These are phyloP conservation scores for Conoideocrella luteorostrata DNA, from an alignment of 2,329 filamentous ascomycete genomes.

Conservation along the genomic window DNA sequence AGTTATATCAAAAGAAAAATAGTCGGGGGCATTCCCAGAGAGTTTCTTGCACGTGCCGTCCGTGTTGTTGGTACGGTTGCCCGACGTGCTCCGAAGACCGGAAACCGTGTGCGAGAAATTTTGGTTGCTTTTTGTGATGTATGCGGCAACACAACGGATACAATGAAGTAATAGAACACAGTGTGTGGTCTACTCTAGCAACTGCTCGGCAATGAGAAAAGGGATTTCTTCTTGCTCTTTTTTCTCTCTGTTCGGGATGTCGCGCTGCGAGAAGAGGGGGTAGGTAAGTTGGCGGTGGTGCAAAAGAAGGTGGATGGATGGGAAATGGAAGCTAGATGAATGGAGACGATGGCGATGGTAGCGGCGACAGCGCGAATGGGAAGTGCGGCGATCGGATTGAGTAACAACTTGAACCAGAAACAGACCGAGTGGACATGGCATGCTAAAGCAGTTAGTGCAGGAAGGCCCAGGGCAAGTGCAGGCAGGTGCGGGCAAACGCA, in stretches of 20 bases:
- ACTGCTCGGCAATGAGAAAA: too few relatives aligned
- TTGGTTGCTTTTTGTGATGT: too few relatives aligned
- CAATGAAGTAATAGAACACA: too few relatives aligned
- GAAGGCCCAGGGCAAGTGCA: neutral
- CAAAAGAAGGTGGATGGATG: neutral
- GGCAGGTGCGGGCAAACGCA: neutral
- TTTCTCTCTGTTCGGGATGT: neutral
- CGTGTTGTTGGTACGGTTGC: conserved; percentile 5
- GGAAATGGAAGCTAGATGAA: neutral
- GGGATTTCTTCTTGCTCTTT: too few relatives aligned
- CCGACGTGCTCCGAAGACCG: conserved; percentile 1
- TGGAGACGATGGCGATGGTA: neutral
- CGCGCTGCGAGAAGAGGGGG: neutral
- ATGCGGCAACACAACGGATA: too few relatives aligned
- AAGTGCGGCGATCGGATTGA: neutral
- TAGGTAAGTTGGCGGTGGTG: conserved; percentile 1
- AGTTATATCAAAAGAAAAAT: neutral
- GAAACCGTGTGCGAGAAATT: conserved; percentile 4
- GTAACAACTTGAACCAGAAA: too few relatives aligned
- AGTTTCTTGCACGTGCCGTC: conserved; percentile 3
- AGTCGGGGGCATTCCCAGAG: neutral
- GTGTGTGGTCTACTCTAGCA: too few relatives aligned
- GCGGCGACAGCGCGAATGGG: neutral
- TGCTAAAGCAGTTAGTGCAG: too few relatives aligned
- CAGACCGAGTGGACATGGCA: too few relatives aligned